These are phyloP conservation scores for Mycena alexandri DNA, from an alignment of 768 basidiomycete genomes.

Conservation along the genomic window DNA sequence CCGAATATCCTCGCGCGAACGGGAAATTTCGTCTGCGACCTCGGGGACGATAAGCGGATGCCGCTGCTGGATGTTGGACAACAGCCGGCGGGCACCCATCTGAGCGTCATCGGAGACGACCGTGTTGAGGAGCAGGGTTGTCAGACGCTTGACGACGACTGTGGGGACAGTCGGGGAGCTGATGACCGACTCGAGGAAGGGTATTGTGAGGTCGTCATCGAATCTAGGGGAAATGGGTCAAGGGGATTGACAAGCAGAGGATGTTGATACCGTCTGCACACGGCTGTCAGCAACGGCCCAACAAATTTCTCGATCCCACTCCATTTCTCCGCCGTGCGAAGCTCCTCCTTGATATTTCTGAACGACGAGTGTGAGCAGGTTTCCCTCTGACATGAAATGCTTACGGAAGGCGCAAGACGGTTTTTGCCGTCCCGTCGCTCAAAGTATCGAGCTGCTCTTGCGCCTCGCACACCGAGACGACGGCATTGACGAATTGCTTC, in stretches of 20 bases:
- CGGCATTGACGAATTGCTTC: constrained; percentile 73
- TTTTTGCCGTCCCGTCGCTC: constrained; percentile 54
- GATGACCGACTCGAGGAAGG: constrained; percentile 56
- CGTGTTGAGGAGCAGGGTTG: constrained; percentile 45
- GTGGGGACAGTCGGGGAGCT: constrained; percentile 49
- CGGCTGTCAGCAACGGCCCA: constrained; percentile 60
- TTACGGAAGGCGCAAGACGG: constrained; percentile 63
- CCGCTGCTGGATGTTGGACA: constrained; percentile 75
- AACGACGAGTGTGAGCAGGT: neutral
- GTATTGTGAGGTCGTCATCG: constrained; percentile 44
- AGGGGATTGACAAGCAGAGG: neutral
- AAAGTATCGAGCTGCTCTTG: constrained; percentile 69
- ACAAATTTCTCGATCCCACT: constrained; percentile 69
- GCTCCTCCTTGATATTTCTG: constrained; percentile 63
- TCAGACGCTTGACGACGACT: constrained; percentile 48
- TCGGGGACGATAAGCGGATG: constrained; percentile 64
- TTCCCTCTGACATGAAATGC: constrained; percentile 41
- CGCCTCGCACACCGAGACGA: constrained; percentile 72
- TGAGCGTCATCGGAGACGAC: constrained; percentile 43
- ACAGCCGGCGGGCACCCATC: constrained; percentile 53
- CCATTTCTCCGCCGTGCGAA: constrained; percentile 59
- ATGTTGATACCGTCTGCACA: constrained; percentile 51
- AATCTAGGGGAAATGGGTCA: constrained; percentile 42
- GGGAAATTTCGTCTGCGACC: constrained; percentile 53
- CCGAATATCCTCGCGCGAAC: constrained; percentile 51